These are phyloP conservation scores for Kurtzmaniella cleridarum DNA, from an alignment of 805 yeast genomes.

Conservation along the genomic window DNA sequence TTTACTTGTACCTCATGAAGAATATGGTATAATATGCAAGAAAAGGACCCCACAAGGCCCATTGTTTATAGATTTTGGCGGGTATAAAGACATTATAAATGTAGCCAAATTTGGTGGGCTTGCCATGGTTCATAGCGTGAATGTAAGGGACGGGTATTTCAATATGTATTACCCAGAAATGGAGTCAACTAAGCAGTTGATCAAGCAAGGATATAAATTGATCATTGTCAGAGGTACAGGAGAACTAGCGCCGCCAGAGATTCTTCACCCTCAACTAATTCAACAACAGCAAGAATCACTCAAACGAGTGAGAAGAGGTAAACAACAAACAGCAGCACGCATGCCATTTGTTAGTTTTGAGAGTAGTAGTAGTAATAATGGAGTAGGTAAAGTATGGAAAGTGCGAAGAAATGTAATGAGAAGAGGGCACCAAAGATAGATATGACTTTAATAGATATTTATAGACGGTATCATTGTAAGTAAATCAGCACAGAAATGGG, in stretches of 20 bases:
- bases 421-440: constrained; percentile 13
- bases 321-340: constrained; percentile 3
- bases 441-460: too few relatives aligned
- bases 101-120: constrained; percentile 39
- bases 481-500: too few relatives aligned
- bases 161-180: constrained; percentile 53
- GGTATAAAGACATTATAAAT: constrained; percentile 7
- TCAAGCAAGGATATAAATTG: constrained; percentile 21
- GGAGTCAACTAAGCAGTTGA: background rate
- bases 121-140: constrained; percentile 64
- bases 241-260: constrained; percentile 57
- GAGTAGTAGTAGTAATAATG: constrained; percentile 9
- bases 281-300: constrained; percentile 15
- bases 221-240: constrained; percentile 58
- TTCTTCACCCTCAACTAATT: constrained; percentile 28
- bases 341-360: constrained; percentile 44
- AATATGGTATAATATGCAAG: constrained; percentile 13
- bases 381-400: constrained; percentile 53
- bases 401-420: constrained; percentile 52
- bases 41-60: constrained; percentile 6
- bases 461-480: too few relatives aligned
- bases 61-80: constrained; percentile 14
- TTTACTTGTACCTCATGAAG: constrained; percentile 21
- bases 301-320: constrained; percentile 9
- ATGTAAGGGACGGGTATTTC: constrained; percentile 29